These are phyloP conservation scores for Mortierella sp. DNA, from an alignment of 371 early-diverging fungal species.

Conservation along the genomic window DNA sequence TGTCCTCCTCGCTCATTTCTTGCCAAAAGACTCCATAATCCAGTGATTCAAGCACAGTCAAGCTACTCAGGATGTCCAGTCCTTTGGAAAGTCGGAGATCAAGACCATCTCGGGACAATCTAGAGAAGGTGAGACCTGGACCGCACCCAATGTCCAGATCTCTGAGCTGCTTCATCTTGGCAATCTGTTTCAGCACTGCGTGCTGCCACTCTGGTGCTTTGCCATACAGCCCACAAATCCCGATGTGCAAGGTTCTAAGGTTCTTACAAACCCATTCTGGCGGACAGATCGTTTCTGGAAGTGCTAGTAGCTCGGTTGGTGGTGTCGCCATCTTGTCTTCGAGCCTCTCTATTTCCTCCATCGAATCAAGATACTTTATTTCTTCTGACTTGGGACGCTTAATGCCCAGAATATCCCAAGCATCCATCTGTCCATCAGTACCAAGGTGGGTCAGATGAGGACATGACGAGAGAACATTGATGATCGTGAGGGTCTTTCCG, in stretches of 20 bases:
- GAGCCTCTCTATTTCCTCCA: too few species aligned
- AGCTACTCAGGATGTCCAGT: neutral
- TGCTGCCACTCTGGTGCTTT: neutral
- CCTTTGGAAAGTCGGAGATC: neutral
- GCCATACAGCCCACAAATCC: neutral
- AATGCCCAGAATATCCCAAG: too few species aligned
- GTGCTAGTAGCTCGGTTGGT: neutral
- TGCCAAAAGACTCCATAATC: neutral
- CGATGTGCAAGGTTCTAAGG: neutral
- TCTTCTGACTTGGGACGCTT: too few species aligned
- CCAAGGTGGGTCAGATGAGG: too few species aligned
- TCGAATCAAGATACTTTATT: too few species aligned
- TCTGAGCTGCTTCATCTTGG: neutral
- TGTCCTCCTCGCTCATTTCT: neutral
- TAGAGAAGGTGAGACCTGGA: neutral
- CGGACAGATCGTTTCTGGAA: neutral
- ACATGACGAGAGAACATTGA: too few species aligned
- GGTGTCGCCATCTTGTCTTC: too few species aligned
- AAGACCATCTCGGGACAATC: neutral
- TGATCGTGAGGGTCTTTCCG: too few species aligned
- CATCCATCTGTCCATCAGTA: too few species aligned
- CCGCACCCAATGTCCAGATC: neutral
- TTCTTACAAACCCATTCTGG: slow-evolving; percentile 5
- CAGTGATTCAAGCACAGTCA: slow-evolving; percentile 1
- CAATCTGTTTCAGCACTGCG: neutral